Base-by-base conservation (phyloP, 2,329 filamentous ascomycete species). In the Aspergillus sergii region DNA sequence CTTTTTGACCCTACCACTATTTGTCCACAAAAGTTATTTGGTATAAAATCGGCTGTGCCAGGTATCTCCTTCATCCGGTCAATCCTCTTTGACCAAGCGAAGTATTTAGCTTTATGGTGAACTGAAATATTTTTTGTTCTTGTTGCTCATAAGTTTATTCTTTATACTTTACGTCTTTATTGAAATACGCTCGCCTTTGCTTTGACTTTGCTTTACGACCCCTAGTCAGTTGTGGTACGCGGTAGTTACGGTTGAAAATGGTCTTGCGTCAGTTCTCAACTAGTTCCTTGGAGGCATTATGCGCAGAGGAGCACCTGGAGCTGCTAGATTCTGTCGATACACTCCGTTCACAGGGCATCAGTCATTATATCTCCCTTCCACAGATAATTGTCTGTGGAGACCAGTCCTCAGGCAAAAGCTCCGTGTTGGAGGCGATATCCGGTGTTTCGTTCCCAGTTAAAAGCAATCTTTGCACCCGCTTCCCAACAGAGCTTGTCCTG, bases 301-400 rank as follows among this genome's bases (percentile, higher is more conserved):
- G 65, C 19, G 66, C 66, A 50, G 77, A 82, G 62, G 85, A 88
- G 69, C 85, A 88, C 75, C 80, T 83, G 10, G 81, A 81, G 19
- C 80, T 89, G 45, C 79, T 89, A 46, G 84, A 89, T 66, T 82
- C 85, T 55, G 82, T 88, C 61, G 84, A 86, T 64, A 82, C 83
- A 60, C 79, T 88, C n/a, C 81, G 71, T 81, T 84, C 73, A 76
- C 81, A 65, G 79, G 86, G 71, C 74, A 85, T 72, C 78, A 86
- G 69, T 51, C 61, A 68, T 69, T 82, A 84, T 72, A 78, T 85
- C 68, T 81, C 82, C 54, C 79, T 88, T 0, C 86, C 86, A 0
- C 86, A 89, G 69, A 85, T 89, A 41, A 86, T 89, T 54, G 86
- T 89, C 28, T 87, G 88, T 39, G 87, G 87, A 34, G 86, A 89